These are phyloP conservation scores for Cyclanthera cordifolia DNA, from an alignment of 306 rosid species.

Conservation along the genomic window DNA sequence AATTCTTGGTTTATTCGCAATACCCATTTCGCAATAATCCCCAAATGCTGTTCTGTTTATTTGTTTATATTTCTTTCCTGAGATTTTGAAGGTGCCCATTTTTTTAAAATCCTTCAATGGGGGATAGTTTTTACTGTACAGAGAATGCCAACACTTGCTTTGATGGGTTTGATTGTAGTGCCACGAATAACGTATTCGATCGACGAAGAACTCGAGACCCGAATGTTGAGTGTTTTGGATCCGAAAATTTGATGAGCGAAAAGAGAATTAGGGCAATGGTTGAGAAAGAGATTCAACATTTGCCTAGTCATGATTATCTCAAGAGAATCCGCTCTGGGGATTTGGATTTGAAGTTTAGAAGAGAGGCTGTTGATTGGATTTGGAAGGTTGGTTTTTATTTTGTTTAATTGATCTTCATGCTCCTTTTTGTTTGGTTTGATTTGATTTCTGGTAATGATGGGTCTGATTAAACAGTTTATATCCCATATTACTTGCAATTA, in stretches of 20 bases:
- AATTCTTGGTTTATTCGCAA: background rate
- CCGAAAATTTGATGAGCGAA: conserved; percentile 26
- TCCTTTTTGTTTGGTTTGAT: too few relatives aligned
- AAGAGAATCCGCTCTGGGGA: conserved; percentile 49
- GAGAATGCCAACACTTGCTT: conserved; percentile 30
- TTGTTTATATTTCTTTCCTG: conserved; percentile 20
- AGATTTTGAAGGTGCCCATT: conserved; percentile 15
- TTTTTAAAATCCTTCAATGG: conserved; percentile 40
- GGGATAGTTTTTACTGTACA: conserved; percentile 30
- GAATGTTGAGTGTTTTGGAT: conserved; percentile 16
- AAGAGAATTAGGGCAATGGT: conserved; percentile 35
- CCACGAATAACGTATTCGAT: conserved; percentile 18
- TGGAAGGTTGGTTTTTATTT: conserved; percentile 42
- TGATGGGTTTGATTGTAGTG: conserved; percentile 35
- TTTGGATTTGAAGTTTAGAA: conserved; percentile 50
- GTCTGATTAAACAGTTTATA: too few relatives aligned
- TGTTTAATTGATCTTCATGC: background rate
- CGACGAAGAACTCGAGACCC: too few relatives aligned
- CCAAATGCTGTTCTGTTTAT: background rate
- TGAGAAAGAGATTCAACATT: conserved; percentile 41
- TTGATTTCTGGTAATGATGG: too few relatives aligned
- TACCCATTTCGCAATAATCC: background rate
- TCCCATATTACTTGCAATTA: too few relatives aligned
- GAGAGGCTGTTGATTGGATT: conserved; percentile 70
- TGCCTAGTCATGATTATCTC: conserved; percentile 58